Evolutionary conservation across 1,284 basidiomycete genomes (phyloP), one percentile per base, ranked within the genome.

Genomic region (Chalciporus sp.): DNA sequence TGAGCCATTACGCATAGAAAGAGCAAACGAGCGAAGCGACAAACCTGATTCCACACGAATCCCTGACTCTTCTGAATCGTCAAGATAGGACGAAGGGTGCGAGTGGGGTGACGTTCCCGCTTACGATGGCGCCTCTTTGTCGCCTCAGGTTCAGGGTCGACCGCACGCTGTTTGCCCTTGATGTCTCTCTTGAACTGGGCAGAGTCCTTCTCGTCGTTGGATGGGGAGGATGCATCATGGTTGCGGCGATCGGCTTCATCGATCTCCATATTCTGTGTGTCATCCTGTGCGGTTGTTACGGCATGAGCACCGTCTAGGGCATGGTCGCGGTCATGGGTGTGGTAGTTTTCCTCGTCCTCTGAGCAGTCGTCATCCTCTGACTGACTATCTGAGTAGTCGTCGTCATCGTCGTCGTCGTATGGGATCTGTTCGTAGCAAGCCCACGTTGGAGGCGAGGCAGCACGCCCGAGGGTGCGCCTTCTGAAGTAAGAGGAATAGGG

Each of bases 1-100:
- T 66, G 28, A 66, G 61, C 28, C 11, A 44, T 37, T 7, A 40
- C 1, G 9, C 35, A 11, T 6, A 3, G 17, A 9, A 3, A 37
- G n/a, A 37, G 35, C n/a, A 17, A 7, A 17, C 33, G 5, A 35
- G n/a, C 35, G n/a, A 16, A 42, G 47, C 20, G 7, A 72, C 80
- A 44, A 56, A 88, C 88, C 79, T 92, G 89, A 64, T 92, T 92
- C 89, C 89, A 92, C 3, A 92, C 89, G 61, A 92, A 92, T n/a
- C 89, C 89, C 71, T 92, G 88, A 61, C 88, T 90, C 67, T 80
- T 79, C 68, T 91, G 88, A 55, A 92, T 92, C 43, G 90, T 92
- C 68, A 92, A 69, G 69, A 92, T 92, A 41, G 89, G 89, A 14
- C 89, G 81, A 43, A 91, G 79, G 23, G 84, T 79, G 61, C 80